Evolutionary conservation across 371 early-diverging fungal genomes (phyloP), one percentile per base, ranked within the genome.

Genomic region (Apophysomyces trapeziformis): DNA sequence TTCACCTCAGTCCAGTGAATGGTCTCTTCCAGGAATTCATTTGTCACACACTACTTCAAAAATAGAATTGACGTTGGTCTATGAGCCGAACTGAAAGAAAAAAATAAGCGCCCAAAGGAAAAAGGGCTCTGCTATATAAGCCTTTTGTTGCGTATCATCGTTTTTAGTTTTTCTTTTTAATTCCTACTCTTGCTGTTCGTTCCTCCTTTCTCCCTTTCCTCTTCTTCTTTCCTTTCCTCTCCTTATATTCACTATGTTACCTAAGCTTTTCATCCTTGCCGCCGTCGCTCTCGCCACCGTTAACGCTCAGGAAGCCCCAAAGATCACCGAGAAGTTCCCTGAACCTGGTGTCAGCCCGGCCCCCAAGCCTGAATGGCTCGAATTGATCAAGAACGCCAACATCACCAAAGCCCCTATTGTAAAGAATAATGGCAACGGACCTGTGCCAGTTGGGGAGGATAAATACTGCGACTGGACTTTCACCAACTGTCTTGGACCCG

Each of bases 391-490:
- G 16, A 62, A 54, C 13, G 70, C 71, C 18, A 78, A 66, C 45
- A 78, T 81, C 50, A 62, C 77, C 0, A 60, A 68, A 39, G 75
- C 81, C 26, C 81, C 81, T 32, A 71, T 81, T 7, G 58, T 78
- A 4, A 72, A 74, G 57, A 58, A 45, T 26, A 61, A 63, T 37
- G 72, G 58, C 46, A 47, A 58, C 58, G 70, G 32, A 26, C 32
- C 32, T 26, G 32, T 26, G 32, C 32, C 32, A 26, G 32, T 26
- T 26, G 69, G 65, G 32, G 58, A n/a, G n/a, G 78, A 80, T 43
- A 63, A 66, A 13, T 80, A 79, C 61, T 86, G 86, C 57, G 80
- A 82, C 69, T 86, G 86, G 86, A 75, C 85, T 4, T 83, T 74
- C 62, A 63, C 77, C 4, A 77, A 77, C 2, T 86, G 86, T 63